Base-by-base conservation (phyloP, 2,329 filamentous ascomycete genomes). In the Aspergillus neoniger region DNA sequence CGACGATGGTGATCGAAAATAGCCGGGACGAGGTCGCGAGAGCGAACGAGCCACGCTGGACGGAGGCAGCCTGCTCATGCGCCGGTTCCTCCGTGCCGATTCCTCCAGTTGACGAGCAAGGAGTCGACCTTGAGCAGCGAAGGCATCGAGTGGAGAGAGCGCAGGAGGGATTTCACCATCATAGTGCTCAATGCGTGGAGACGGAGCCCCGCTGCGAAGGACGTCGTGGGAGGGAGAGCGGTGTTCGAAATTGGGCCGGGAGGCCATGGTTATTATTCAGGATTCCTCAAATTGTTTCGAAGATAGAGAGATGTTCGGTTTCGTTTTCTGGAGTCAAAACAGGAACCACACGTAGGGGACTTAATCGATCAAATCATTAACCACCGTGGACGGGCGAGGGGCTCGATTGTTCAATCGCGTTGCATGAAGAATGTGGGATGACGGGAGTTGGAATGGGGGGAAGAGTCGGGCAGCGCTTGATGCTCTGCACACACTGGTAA, bases 101-200 rank as follows among this genome's bases (percentile, higher is more conserved):
- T 95, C 89, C 75, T 96, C 89, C 63, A 99, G 86, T 77, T 96
- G 90, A 77, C 87, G 91, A 41, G 92, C 92, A 55, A 99, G 85
- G 69, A 96, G 80, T 60, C 94, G 89, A 69, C 93, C 96, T 73
- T 98, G 94, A 63, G 94, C 84, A 21, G 94, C 94, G 74, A 99
- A 96, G 51, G 94, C 94, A 82, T 99, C 95, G 65, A 99, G 85
- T 10, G 95, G 95, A 7, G 95, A 98, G 59, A 98, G 83, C 55
- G 95, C 91, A 5, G 95, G 95, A 19, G 95, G 94, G 1, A 77
- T 65, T 64, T 94, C 91, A 63, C 91, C 91, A 59, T 90, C 89
- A 59, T 91, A 83, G 75, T 92, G 89, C 63, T 78, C 74, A 61
- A 92, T 80, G 63, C 90, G 88, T 44, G 90, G 90, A n/a, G 90